Percentiles rank a stretch among this genome's conserved stretches.
Conservation (phyloP, 805 yeast genomes). For the Lipomyces starkeyi region DNA sequence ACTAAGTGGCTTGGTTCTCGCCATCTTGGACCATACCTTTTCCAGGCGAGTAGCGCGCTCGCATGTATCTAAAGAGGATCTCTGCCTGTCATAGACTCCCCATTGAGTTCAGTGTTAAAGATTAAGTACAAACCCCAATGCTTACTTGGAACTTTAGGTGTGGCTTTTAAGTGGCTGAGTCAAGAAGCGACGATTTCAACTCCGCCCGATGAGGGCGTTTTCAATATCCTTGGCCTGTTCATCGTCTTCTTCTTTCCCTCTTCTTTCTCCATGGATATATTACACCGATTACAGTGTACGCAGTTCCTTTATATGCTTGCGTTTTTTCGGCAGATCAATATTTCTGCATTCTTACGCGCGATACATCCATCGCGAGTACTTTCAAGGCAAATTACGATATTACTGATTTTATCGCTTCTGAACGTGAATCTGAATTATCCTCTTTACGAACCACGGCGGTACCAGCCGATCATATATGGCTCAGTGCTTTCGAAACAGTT, state of each 20-base stretch:
- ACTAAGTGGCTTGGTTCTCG: too few species aligned
- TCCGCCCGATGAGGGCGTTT: too few species aligned
- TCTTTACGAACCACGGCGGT: slow-evolving; percentile 6
- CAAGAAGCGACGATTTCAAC: not conserved
- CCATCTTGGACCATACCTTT: too few species aligned
- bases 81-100: too few species aligned
- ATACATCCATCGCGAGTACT: not conserved
- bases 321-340: not conserved
- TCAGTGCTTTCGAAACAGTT: not conserved
- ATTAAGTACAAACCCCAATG: not conserved
- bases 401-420: slow-evolving; percentile 4
- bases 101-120: not conserved
- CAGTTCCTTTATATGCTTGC: not conserved
- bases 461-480: not conserved
- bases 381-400: not conserved
- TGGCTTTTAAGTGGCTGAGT: too few species aligned
- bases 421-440: slow-evolving; percentile 15
- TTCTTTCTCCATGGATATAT: not conserved
- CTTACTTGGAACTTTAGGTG: not conserved
- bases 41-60: too few species aligned
- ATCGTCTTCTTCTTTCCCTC: not conserved
- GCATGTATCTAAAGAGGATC: too few species aligned
- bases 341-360: not conserved
- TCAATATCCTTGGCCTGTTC: not conserved
- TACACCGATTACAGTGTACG: not conserved